phyloP scores from a whole-genome alignment of 768 basidiomycete species.

The Flagelloscypha sp. region DNA sequence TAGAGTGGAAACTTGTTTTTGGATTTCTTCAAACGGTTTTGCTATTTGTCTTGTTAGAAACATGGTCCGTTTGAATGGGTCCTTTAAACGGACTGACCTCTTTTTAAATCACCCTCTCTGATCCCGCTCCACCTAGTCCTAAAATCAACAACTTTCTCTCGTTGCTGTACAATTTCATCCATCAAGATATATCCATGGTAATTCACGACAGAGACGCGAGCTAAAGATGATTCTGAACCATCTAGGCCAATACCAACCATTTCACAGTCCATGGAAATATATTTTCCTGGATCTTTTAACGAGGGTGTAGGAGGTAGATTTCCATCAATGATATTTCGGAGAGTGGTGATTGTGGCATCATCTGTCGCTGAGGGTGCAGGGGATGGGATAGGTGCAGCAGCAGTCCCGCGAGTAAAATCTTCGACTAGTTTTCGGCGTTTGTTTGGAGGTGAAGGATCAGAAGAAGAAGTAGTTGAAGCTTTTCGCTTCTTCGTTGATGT shows the following conservation, averaged over 20 bases:
- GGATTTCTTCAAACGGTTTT: conserved; percentile 69
- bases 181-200: conserved; percentile 72
- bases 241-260: conserved; percentile 95
- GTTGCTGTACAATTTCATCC: conserved; percentile 81
- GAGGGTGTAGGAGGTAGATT: background rate
- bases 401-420: too few species aligned
- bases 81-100: conserved; percentile 33
- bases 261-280: conserved; percentile 88
- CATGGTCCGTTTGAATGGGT: background rate
- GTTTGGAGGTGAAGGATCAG: too few species aligned
- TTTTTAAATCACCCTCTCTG: conserved; percentile 60
- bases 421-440: too few species aligned
- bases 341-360: too few species aligned
- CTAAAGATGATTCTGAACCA: conserved; percentile 75
- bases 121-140: conserved; percentile 87
- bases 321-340: too few species aligned
- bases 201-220: conserved; percentile 86
- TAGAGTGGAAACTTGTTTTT: conserved; percentile 67
- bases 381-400: too few species aligned
- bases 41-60: conserved; percentile 33
- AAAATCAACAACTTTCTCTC: conserved; percentile 88
- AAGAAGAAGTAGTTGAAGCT: too few species aligned
- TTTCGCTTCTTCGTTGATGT: too few species aligned
- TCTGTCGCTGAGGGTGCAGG: too few species aligned
- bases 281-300: conserved; percentile 42